Percentiles rank a stretch among this genome's conserved stretches.
Conservation (phyloP, 257 asterid genomes). For the Verbascum thapsus region DNA sequence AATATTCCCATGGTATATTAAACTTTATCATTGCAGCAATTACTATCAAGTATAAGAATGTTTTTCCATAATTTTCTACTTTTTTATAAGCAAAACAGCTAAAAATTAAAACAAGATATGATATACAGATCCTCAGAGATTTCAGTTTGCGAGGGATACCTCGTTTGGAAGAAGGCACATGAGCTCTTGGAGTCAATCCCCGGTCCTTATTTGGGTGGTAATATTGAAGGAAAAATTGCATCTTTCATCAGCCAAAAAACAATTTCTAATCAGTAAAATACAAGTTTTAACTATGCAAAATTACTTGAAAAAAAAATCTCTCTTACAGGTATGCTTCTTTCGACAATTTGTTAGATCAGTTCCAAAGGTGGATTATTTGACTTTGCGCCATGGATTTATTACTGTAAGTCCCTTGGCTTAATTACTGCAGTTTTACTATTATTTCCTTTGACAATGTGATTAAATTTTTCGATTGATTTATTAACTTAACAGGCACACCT, state of each 20-base stretch:
- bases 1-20: slow-evolving; percentile 48
- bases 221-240: slow-evolving; percentile 7
- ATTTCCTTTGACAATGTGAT: neutral
- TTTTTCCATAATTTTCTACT: too few species aligned
- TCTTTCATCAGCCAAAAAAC: too few species aligned
- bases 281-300: neutral
- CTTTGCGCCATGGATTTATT: slow-evolving; percentile 60
- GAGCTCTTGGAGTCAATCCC: slow-evolving; percentile 56
- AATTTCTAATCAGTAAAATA: too few species aligned
- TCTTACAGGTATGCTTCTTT: slow-evolving; percentile 60
- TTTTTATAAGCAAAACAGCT: neutral
- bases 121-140: slow-evolving; percentile 58
- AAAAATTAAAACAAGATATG: neutral
- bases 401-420: slow-evolving; percentile 37
- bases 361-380: slow-evolving; percentile 58
- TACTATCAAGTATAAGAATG: neutral
- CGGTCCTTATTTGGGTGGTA: slow-evolving; percentile 53
- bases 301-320: too few species aligned
- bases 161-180: slow-evolving; percentile 64
- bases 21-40: neutral
- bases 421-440: neutral
- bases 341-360: slow-evolving; percentile 63
- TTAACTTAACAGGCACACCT: slow-evolving; percentile 53
- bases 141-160: slow-evolving; percentile 61
- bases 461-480: neutral